Conservation (phyloP, 805 yeast genomes). For the Yarrowia divulgata region DNA sequence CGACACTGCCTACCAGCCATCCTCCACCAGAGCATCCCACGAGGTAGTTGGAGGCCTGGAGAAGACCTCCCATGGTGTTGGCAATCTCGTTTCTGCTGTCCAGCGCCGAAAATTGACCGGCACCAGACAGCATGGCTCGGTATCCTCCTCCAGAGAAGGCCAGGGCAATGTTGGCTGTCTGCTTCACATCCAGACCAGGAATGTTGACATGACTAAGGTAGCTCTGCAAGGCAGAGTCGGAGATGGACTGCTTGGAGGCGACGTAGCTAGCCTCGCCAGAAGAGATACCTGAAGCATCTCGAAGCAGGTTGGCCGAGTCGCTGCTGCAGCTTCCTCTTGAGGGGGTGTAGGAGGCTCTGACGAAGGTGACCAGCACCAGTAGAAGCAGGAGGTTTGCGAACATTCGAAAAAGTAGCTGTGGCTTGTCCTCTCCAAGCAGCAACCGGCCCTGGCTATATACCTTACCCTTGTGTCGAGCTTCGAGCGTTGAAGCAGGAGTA, state of each 20-base stretch:
- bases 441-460: not conserved
- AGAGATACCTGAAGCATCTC: constrained; percentile 9
- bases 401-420: not conserved
- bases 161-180: constrained; percentile 48
- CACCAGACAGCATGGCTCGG: constrained; percentile 83
- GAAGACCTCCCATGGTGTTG: constrained; percentile 70
- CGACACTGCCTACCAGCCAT: constrained; percentile 75
- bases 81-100: constrained; percentile 66
- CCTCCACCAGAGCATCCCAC: constrained; percentile 86
- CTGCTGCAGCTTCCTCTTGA: not conserved
- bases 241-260: not conserved
- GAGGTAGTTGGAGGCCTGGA: constrained; percentile 71
- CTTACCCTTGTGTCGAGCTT: not conserved
- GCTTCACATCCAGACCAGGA: constrained; percentile 57
- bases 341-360: not conserved
- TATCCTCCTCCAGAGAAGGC: constrained; percentile 92
- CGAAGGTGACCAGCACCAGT: constrained; percentile 24
- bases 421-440: not conserved
- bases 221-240: constrained; percentile 52
- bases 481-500: not conserved
- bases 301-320: not conserved
- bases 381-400: constrained; percentile 9
- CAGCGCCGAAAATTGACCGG: constrained; percentile 79
- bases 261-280: constrained; percentile 8
- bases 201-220: constrained; percentile 57